phyloP scores from a whole-genome alignment of 257 asterid species.

The Leptodermis oblonga region DNA sequence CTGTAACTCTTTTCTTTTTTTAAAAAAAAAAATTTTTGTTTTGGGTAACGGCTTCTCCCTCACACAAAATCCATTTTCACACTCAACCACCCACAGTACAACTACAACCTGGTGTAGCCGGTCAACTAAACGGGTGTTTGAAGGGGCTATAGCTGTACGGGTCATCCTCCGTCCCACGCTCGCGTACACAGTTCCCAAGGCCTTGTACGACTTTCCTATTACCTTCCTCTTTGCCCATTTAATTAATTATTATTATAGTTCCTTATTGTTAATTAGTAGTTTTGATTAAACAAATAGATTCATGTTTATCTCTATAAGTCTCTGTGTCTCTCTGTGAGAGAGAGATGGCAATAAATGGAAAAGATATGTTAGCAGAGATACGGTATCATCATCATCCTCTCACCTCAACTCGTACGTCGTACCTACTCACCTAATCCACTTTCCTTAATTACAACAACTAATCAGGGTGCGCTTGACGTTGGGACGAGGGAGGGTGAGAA shows the following conservation, averaged over 20 bases:
- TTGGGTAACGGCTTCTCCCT: conserved; percentile 19
- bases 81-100: conserved; percentile 11
- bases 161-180: conserved; percentile 26
- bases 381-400: conserved; percentile 28
- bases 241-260: background rate
- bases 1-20: conserved; percentile 36
- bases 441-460: too few relatives aligned
- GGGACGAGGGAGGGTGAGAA: too few relatives aligned
- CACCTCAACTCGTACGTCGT: conserved; percentile 33
- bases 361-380: conserved; percentile 21
- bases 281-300: background rate
- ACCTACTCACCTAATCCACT: conserved; percentile 43
- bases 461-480: too few relatives aligned
- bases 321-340: background rate
- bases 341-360: conserved; percentile 11
- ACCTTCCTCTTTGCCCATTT: conserved; percentile 18
- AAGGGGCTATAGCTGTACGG: conserved; percentile 45
- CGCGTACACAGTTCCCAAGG: conserved; percentile 37
- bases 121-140: background rate
- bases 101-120: background rate
- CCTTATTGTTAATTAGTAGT: too few relatives aligned
- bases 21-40: background rate
- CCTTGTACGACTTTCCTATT: conserved; percentile 31
- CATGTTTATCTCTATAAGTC: background rate
- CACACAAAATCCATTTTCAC: conserved; percentile 3